These are phyloP conservation scores for Madurella fahalii DNA, from an alignment of 2,329 filamentous ascomycete species.

Conservation along the genomic window DNA sequence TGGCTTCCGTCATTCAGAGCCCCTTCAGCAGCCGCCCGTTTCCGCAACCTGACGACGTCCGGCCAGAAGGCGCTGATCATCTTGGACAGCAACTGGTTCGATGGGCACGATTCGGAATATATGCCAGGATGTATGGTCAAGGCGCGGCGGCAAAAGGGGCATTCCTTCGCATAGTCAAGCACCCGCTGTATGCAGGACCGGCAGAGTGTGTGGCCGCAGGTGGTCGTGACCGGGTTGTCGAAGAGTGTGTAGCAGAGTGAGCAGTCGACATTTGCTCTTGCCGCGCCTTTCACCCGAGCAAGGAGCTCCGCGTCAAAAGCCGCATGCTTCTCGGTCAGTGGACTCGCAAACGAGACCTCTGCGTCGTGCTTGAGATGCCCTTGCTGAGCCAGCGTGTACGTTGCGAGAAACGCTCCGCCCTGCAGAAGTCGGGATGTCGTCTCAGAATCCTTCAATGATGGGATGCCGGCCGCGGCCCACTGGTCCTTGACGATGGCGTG, in stretches of 20 bases:
- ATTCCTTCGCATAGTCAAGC: constrained; percentile 72
- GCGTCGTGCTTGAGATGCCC: constrained; percentile 55
- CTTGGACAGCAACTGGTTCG: constrained; percentile 59
- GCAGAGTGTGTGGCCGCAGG: constrained; percentile 88
- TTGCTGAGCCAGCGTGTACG: constrained; percentile 61
- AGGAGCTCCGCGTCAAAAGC: constrained; percentile 41
- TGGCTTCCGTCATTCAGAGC: constrained; percentile 48
- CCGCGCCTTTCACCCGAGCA: constrained; percentile 54
- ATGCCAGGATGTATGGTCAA: constrained; percentile 49
- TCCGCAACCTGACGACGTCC: constrained; percentile 57
- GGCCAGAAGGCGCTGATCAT: constrained; percentile 68
- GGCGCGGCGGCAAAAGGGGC: constrained; percentile 72
- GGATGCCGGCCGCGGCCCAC: constrained; percentile 39
- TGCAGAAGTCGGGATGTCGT: constrained; percentile 37
- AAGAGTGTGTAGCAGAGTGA: constrained; percentile 83
- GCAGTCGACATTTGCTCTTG: constrained; percentile 74
- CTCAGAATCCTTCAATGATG: constrained; percentile 37
- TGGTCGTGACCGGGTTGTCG: constrained; percentile 76
- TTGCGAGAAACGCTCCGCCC: constrained; percentile 60
- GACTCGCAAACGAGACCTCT: constrained; percentile 48
- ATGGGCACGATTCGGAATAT: constrained; percentile 39
- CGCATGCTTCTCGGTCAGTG: constrained; percentile 26
- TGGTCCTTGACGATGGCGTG: constrained; percentile 36
- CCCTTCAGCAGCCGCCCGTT: constrained; percentile 53
- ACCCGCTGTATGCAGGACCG: constrained; percentile 71